These are phyloP conservation scores for Apostasia shenzhenica DNA, from an alignment of 106 monocot genomes.

Conservation along the genomic window DNA sequence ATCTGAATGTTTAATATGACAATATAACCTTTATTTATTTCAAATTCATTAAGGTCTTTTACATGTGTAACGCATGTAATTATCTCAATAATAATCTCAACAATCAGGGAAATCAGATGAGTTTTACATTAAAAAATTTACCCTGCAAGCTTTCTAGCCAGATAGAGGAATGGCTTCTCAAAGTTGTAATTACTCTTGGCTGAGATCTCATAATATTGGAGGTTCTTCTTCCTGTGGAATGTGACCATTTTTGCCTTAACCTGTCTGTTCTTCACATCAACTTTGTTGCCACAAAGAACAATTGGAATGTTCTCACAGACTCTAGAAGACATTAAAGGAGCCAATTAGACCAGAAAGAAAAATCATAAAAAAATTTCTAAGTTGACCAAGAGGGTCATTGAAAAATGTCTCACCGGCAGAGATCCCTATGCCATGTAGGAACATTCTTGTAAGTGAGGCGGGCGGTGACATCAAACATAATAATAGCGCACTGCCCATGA, in stretches of 20 bases:
- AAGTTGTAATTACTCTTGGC: slow-evolving; percentile 50
- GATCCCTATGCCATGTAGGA: slow-evolving; percentile 52
- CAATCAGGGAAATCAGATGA: too few species aligned
- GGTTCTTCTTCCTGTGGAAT: slow-evolving; percentile 45
- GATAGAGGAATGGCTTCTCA: slow-evolving; percentile 38
- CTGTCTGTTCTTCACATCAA: slow-evolving; percentile 45
- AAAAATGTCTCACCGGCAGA: slow-evolving; percentile 26
- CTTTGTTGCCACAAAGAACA: slow-evolving; percentile 39
- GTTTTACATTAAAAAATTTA: background rate
- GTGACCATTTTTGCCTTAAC: slow-evolving; percentile 39
- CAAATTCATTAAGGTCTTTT: too few species aligned
- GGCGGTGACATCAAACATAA: slow-evolving; percentile 72
- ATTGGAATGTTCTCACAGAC: slow-evolving; percentile 42
- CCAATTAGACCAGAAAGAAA: background rate
- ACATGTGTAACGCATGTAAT: too few species aligned
- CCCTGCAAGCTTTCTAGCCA: slow-evolving; percentile 48
- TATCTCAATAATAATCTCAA: too few species aligned
- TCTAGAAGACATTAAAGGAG: background rate
- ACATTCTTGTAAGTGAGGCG: slow-evolving; percentile 65
- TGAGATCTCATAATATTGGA: slow-evolving; percentile 43
- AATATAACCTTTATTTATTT: too few species aligned
- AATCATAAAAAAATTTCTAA: too few species aligned
- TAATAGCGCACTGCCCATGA: slow-evolving; percentile 68
- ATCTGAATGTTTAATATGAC: too few species aligned
- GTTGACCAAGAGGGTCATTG: too few species aligned